phyloP scores from a whole-genome alignment of 108 stramenopile genomes.

The Cyclotella kingstonii region DNA sequence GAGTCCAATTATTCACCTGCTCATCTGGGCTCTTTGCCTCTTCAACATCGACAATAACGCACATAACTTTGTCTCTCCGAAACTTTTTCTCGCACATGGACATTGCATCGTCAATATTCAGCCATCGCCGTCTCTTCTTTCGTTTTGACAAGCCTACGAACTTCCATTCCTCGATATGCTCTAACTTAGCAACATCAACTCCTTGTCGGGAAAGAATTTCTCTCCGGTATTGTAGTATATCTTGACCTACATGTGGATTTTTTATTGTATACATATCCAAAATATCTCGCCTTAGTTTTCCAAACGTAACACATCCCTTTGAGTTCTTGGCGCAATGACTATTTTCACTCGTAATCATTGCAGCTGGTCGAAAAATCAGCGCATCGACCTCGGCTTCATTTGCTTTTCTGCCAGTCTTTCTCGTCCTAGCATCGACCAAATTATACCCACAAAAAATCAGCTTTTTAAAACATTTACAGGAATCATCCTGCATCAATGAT shows the following conservation, averaged over 20 bases:
- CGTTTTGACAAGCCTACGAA: conserved; percentile 29
- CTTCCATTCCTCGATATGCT: conserved; percentile 26
- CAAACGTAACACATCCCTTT: not conserved
- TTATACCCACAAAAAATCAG: conserved; percentile 47
- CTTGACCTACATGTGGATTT: conserved; percentile 10
- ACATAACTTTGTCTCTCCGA: conserved; percentile 12
- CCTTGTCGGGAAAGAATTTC: conserved; percentile 14
- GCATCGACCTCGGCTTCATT: too few species aligned
- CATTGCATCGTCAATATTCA: conserved; percentile 37
- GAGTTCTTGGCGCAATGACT: not conserved
- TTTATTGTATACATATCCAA: conserved; percentile 9
- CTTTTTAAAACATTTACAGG: conserved; percentile 37
- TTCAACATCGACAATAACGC: conserved; percentile 25
- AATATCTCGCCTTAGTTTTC: conserved; percentile 15
- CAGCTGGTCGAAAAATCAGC: too few species aligned
- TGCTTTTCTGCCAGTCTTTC: not conserved
- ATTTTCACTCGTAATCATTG: too few species aligned
- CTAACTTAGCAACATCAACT: not conserved
- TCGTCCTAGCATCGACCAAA: conserved; percentile 5
- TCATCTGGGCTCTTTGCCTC: conserved; percentile 24
- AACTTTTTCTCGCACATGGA: conserved; percentile 24
- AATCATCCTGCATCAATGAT: conserved; percentile 10
- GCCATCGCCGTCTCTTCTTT: conserved; percentile 32
- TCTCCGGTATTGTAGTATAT: conserved; percentile 13
- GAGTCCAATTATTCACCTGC: conserved; percentile 2